phyloP scores from a whole-genome alignment of 108 stramenopile species.

The Pseudonitzschia multistriata region DNA sequence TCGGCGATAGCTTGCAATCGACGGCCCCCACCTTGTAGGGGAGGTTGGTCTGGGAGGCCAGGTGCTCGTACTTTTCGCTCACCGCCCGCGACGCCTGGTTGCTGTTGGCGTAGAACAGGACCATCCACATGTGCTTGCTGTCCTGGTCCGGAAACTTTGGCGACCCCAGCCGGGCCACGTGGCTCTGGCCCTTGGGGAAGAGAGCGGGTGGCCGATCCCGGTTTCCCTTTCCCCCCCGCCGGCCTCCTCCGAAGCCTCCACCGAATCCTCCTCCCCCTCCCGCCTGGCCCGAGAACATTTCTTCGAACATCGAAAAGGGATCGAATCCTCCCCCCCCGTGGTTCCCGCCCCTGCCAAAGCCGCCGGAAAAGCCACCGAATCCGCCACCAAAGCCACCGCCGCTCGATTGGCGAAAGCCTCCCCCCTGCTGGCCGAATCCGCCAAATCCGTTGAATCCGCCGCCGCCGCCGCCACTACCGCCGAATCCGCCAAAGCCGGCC shows the following conservation, averaged over 20 bases:
- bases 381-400: background rate
- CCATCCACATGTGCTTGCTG: conserved; percentile 69
- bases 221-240: conserved; percentile 15
- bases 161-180: conserved; percentile 59
- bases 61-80: conserved; percentile 37
- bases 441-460: conserved; percentile 23
- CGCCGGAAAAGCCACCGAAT: conserved; percentile 12
- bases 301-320: conserved; percentile 69
- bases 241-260: conserved; percentile 29
- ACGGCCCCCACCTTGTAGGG: conserved; percentile 75
- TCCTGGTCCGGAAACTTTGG: conserved; percentile 70
- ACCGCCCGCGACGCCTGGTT: conserved; percentile 27
- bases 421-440: conserved; percentile 20
- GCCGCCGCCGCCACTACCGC: conserved; percentile 35
- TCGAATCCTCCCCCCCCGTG: conserved; percentile 36
- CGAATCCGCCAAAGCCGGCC: conserved; percentile 55
- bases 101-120: conserved; percentile 61
- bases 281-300: conserved; percentile 50
- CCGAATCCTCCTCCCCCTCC: conserved; percentile 37
- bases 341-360: conserved; percentile 11
- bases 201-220: conserved; percentile 37
- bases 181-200: conserved; percentile 56
- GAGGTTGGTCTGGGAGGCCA: conserved; percentile 50
- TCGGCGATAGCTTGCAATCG: conserved; percentile 49
- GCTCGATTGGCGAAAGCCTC: background rate